Conservation (phyloP, 1,284 basidiomycete species). For the Phylloboletellus chloephorus region DNA sequence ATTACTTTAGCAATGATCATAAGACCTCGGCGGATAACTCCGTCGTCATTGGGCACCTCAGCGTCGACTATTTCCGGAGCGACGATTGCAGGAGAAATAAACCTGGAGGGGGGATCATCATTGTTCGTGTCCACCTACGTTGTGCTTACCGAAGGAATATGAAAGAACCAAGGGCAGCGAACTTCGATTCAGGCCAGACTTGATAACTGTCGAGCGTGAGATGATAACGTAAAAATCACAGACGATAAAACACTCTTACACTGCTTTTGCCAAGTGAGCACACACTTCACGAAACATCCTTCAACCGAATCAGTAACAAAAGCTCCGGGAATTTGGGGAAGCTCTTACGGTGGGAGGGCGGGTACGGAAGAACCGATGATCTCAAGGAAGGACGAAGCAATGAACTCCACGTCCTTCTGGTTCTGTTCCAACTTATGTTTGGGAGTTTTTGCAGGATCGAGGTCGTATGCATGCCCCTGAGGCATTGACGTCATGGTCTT, state of each 20-base stretch:
- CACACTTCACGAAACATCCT: conserved; percentile 88
- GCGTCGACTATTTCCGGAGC: conserved; percentile 82
- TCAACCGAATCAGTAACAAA: conserved; percentile 9
- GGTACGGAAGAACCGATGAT: conserved; percentile 70
- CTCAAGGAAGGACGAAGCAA: conserved; percentile 72
- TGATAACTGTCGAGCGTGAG: conserved; percentile 35
- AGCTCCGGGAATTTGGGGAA: background rate
- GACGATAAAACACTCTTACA: conserved; percentile 53
- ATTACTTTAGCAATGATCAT: conserved; percentile 87
- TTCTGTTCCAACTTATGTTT: conserved; percentile 67
- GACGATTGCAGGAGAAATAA: conserved; percentile 83
- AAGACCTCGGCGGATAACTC: conserved; percentile 66
- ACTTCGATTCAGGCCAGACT: conserved; percentile 80
- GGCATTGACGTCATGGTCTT: conserved; percentile 70
- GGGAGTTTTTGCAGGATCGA: conserved; percentile 65
- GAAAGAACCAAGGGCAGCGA: conserved; percentile 85
- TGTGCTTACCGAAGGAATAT: conserved; percentile 72
- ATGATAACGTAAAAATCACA: no score
- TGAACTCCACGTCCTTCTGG: conserved; percentile 64
- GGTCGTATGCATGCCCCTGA: conserved; percentile 69
- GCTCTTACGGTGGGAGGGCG: conserved; percentile 67
- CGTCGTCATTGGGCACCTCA: conserved; percentile 61
- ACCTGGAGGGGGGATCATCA: conserved; percentile 38
- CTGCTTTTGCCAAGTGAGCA: conserved; percentile 74
- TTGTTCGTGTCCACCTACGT: background rate